Evolutionary conservation across 805 yeast genomes (phyloP), one percentile per base, ranked within the genome.

Genomic region (Wickerhamomyces ciferrii): DNA sequence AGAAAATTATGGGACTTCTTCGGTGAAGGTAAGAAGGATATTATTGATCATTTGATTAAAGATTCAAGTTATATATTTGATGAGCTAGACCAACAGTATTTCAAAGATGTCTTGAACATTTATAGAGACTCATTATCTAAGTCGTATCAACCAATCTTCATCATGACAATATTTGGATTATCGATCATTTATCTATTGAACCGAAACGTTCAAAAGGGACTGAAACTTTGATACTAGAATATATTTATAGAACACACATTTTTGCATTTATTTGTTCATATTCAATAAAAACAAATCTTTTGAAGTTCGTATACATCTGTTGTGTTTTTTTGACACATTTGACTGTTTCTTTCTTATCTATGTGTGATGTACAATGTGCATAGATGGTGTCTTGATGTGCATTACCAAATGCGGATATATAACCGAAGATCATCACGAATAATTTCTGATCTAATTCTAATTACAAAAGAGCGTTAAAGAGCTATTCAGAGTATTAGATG

Each of bases 1-100:
- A 41, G 47, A 13, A 65, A 63, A 18, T 50, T 70, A 5, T 49
- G 48, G 43, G 7, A 68, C 53, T 48, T 67, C 68, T 42, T 31
- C 14, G 1, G 21, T 21, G 3, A 41, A 34, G 49, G 44, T 7
- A 31, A 27, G 17, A 24, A 37, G 4, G 42, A 45, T 13, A 45
- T 43, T 42, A 39, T 47, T 2, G 39, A 44, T 24, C 43, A 31
- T 5, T 48, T 56, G 20, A 48, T 54, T 32, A 44, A 44, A 18
- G 57, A 56, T 34, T 50, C 60, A 5, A 39, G 34, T 17, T 53
- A 48, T 44, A 37, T 54, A 19, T 39, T 44, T 6, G 20, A 27
- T 11, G 56, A 56, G 1, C 47, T 55, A 2, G 54, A 57, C 1
- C 19, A 11, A 1, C 46, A 52, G 41, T 50, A 40, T 34, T 29